Base-by-base conservation (phyloP, 331 rosid species). In the Spiraea crenata region DNA sequence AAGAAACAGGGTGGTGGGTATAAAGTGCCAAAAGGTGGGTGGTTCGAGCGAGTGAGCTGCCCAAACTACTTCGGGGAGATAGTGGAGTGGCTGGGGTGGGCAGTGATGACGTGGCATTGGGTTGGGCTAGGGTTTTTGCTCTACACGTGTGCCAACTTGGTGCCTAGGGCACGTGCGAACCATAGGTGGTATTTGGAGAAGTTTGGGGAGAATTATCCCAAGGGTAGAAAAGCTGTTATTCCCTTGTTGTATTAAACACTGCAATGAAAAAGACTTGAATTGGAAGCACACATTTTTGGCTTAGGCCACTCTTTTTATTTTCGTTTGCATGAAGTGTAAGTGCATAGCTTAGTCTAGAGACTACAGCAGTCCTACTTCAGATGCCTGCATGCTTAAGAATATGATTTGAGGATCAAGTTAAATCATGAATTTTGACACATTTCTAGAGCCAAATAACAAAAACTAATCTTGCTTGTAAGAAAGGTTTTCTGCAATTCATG, bases 1-100 rank as follows among this genome's bases (percentile, higher is more conserved):
- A 95, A 89, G 70, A 55, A 56, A 39, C 63, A 81, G 5, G 95
- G 97, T 8, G 86, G 80, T 41, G 95, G 97, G 57, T 91, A 91
- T 63, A 79, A 75, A 58, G 71, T 95, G 61, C 96, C 97, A 1
- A 83, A 13, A 34, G 96, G 96, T 44, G 89, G 96, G 55, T 70
- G 80, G 64, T 93, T 93, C 72, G 92, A 89, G 68, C 1, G 83
- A 19, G 95, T 87, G 13, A 87, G 90, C 37, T 91, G 91, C 64
- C 96, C 99, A 2, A 92, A 91, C 66, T 95, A 91, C 69, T 71
- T 77, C 35, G 95, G 96, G 55, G 96, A 91, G 82, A 81, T 86
- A 5, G 54, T 89, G 70, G 99, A 91, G 85, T 91, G 99, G 96
- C 9, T 86, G 11, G 96, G 95, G 3, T 93, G 95, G 97, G 78